These are phyloP conservation scores for Groenewaldozyma salmanticensis DNA, from an alignment of 805 yeast species.

Conservation along the genomic window DNA sequence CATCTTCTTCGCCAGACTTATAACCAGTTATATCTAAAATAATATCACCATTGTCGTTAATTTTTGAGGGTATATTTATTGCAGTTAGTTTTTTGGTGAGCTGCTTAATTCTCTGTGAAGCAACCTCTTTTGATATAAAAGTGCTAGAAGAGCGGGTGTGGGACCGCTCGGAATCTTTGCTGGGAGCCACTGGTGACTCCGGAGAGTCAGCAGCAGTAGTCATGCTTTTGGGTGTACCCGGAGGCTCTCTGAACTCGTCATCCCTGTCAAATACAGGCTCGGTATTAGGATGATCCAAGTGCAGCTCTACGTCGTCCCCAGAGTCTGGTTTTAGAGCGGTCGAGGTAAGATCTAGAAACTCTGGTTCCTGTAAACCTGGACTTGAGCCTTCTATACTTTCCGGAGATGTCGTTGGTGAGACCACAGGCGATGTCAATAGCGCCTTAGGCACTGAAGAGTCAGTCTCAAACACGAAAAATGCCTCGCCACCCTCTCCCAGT, in stretches of 20 bases:
- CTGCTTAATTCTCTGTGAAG: constrained; percentile 50
- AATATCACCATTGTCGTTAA: constrained; percentile 83
- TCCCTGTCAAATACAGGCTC: not conserved
- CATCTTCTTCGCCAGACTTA: constrained; percentile 74
- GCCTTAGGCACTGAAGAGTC: constrained; percentile 60
- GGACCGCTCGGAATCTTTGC: too few species aligned
- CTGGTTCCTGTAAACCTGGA: constrained; percentile 36
- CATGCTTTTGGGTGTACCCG: not conserved
- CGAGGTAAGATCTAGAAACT: constrained; percentile 38
- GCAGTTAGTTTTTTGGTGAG: constrained; percentile 55
- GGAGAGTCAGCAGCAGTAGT: not conserved
- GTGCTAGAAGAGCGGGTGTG: constrained; percentile 12
- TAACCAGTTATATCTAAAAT: constrained; percentile 93
- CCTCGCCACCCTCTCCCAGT: constrained; percentile 95
- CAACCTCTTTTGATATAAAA: constrained; percentile 27
- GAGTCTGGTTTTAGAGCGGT: not conserved
- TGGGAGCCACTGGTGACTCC: too few species aligned
- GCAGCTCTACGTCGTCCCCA: not conserved
- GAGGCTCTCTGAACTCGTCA: not conserved
- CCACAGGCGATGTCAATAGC: constrained; percentile 78
- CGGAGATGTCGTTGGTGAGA: constrained; percentile 52
- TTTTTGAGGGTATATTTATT: constrained; percentile 76
- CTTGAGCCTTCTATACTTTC: constrained; percentile 10
- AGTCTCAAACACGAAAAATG: constrained; percentile 91
- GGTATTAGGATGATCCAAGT: not conserved